Evolutionary conservation across 345 rosid species (phyloP).

Genomic region (Populus alba): DNA sequence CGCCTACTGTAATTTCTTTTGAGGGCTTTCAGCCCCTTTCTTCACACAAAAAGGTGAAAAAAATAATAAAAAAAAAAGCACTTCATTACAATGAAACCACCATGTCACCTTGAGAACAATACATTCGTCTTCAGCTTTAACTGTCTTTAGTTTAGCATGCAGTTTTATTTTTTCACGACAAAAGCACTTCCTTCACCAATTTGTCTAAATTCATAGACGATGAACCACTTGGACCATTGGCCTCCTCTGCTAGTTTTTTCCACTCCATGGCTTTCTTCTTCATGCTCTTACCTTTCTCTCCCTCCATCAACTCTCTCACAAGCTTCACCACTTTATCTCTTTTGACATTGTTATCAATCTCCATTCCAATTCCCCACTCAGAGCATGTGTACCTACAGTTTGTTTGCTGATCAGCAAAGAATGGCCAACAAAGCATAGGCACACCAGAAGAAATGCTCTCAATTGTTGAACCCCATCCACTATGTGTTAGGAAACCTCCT

Average conservation of each 20-base stretch:
- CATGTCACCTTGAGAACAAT: background rate
- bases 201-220: conserved; percentile 1
- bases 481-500: background rate
- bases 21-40: no score
- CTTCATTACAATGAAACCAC: no score
- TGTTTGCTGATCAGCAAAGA: background rate
- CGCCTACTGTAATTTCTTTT: no score
- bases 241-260: background rate
- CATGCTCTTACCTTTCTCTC: background rate
- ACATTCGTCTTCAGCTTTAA: background rate
- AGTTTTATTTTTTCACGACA: background rate
- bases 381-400: background rate
- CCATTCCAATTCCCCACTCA: conserved; percentile 3
- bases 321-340: background rate
- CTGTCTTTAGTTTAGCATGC: background rate
- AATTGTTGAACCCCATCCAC: background rate
- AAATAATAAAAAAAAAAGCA: no score
- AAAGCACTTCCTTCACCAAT: background rate
- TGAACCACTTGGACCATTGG: background rate
- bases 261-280: conserved; percentile 4
- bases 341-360: background rate
- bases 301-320: conserved; percentile 1
- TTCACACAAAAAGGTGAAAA: no score
- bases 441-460: conserved; percentile 7
- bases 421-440: conserved; percentile 1